Evolutionary conservation across 352 stramenopile species (phyloP).

Genomic region (Pythium monospermum): DNA sequence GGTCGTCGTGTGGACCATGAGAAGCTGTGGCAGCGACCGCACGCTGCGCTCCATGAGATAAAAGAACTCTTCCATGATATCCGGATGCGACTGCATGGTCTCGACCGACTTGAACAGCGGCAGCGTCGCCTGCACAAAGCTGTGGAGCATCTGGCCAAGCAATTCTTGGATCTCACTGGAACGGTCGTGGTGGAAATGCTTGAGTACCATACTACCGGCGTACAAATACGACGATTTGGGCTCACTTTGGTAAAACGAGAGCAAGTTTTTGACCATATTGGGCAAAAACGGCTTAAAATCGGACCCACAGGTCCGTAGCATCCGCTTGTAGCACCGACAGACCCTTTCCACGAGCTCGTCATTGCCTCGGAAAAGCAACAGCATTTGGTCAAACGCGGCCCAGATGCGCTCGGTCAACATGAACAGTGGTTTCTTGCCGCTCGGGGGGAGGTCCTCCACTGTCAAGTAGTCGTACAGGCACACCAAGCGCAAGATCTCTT

Average conservation of each 20-base stretch:
- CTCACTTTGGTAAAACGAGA: slow-evolving; percentile 67
- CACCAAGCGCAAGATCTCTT: slow-evolving; percentile 76
- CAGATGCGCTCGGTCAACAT: slow-evolving; percentile 76
- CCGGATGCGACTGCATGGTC: slow-evolving; percentile 76
- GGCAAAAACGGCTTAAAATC: slow-evolving; percentile 66
- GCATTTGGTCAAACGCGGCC: slow-evolving; percentile 74
- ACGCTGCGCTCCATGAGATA: slow-evolving; percentile 91
- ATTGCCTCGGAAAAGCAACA: slow-evolving; percentile 64
- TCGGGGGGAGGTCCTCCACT: slow-evolving; percentile 11
- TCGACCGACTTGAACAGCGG: slow-evolving; percentile 67
- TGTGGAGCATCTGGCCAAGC: slow-evolving; percentile 52
- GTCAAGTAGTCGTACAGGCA: slow-evolving; percentile 80
- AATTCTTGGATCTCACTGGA: slow-evolving; percentile 23
- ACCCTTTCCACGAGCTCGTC: slow-evolving; percentile 80
- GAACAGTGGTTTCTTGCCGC: slow-evolving; percentile 44
- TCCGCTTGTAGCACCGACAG: slow-evolving; percentile 85
- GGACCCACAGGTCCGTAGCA: slow-evolving; percentile 61
- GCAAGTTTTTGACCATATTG: slow-evolving; percentile 69
- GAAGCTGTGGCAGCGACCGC: slow-evolving; percentile 70
- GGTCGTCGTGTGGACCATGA: slow-evolving; percentile 32
- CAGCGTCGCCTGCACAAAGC: slow-evolving; percentile 72
- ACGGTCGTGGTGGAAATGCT: slow-evolving; percentile 47
- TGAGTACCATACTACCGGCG: slow-evolving; percentile 76
- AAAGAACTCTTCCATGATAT: slow-evolving; percentile 96
- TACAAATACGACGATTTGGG: slow-evolving; percentile 88